Base-by-base conservation (phyloP, 1,284 basidiomycete species). In the Microbotryum scabiosae region DNA sequence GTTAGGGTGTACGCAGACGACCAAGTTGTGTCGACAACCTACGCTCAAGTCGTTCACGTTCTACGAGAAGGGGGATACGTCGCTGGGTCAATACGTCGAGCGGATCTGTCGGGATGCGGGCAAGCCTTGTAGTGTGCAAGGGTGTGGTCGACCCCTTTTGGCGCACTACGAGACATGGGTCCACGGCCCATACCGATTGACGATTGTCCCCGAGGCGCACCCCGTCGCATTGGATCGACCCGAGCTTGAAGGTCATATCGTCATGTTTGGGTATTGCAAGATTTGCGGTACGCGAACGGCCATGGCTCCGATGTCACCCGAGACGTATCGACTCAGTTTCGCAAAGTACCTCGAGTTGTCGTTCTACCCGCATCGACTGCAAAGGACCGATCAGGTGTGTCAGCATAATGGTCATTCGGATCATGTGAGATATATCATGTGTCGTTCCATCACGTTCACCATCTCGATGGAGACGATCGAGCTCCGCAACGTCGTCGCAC, bases 381-480 rank as follows among this genome's bases (percentile, higher is more conserved):
- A 88, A n/a, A 84, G 85, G 68, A 86, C 86, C 50, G 85, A 86
- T 63, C 84, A 85, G n/a, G 32, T 64, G 3, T 99, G 96, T 73
- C 81, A 85, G 57, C 96, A 99, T 76, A 96, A 98, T 73, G 89
- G 93, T 59, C 96, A 92, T 73, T 83, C 86, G 63, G 86, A 97
- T 71, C 92, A 97, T 70, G 85, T 92, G 62, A 85, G 96, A 48
- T 97, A 90, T 76, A 97, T 97, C 75, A 87, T 89, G 20, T 82
- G 74, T 59, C 75, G 76, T 46, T 78, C 80, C 63, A 73, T 81
- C 60, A 91, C 90, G 4, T 84, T 98, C 32, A 86, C 89, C 18
- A 92, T 98, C 72, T 88, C 93, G 72, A 82, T 90, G 16, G 90
- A 97, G 70, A 81, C 84, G 2, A 83, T 97, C 61, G 79, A 82